phyloP scores from a whole-genome alignment of 352 stramenopile species.

The Phytophthora fragariaefolia region DNA sequence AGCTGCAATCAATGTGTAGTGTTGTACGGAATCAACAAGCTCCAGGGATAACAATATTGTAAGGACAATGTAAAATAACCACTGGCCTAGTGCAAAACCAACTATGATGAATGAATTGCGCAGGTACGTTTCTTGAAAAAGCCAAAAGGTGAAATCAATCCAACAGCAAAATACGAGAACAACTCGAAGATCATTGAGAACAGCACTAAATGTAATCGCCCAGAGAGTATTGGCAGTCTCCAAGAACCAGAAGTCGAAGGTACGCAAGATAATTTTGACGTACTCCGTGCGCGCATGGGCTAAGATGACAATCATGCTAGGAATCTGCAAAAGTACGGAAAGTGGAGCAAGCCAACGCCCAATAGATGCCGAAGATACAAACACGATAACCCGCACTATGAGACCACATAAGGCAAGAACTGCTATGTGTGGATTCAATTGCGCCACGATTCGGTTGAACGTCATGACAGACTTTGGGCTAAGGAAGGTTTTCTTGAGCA shows the following conservation, averaged over 20 bases:
- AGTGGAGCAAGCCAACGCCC: slow-evolving; percentile 1
- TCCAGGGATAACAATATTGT: not conserved
- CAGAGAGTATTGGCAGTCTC: not conserved
- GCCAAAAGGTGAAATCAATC: not conserved
- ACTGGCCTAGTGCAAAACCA: not conserved
- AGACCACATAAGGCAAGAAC: not conserved
- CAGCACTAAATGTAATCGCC: not conserved
- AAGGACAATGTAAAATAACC: not conserved
- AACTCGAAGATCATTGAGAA: not conserved
- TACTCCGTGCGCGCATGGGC: slow-evolving; percentile 3
- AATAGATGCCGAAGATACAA: not conserved
- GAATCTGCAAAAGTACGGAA: slow-evolving; percentile 4
- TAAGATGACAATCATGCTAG: not conserved
- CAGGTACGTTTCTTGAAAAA: not conserved
- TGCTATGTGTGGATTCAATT: not conserved
- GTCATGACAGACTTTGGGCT: not conserved
- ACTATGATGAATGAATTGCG: not conserved
- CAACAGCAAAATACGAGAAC: not conserved
- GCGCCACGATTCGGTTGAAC: not conserved
- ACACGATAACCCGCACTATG: not conserved
- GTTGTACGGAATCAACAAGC: not conserved
- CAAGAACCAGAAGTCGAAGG: slow-evolving; percentile 2
- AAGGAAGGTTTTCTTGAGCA: not conserved
- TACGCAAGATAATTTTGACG: slow-evolving; percentile 4
- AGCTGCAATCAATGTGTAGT: slow-evolving; percentile 2